A percentile compares a stretch with the other conserved stretches of the same genome.
Evolutionary conservation across 257 asterid species (phyloP).

Genomic region (Ophiorrhiza pumila): DNA sequence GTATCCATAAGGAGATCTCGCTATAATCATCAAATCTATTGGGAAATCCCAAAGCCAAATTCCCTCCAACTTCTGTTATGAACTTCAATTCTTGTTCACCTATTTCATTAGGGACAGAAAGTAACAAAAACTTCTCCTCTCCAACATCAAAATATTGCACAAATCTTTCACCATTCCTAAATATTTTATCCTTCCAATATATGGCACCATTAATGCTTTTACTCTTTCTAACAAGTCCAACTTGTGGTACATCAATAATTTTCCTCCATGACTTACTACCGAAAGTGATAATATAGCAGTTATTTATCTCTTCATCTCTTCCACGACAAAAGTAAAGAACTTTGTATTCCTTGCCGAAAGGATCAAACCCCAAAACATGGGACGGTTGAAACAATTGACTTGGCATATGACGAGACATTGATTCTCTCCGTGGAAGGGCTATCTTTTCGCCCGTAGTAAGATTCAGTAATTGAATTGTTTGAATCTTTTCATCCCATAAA

Average conservation of each 20-base stretch:
- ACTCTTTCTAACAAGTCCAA: too few species aligned
- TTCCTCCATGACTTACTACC: not conserved
- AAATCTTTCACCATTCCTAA: not conserved
- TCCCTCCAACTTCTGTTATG: not conserved
- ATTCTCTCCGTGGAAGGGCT: not conserved
- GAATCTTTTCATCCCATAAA: not conserved
- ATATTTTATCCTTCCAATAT: not conserved
- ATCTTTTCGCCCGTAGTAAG: not conserved
- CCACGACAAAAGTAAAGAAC: not conserved
- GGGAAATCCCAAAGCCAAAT: not conserved
- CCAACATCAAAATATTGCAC: not conserved
- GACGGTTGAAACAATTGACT: too few species aligned
- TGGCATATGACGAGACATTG: not conserved
- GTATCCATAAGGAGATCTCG: not conserved
- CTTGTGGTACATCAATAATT: not conserved
- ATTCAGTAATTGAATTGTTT: not conserved
- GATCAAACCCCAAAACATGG: not conserved
- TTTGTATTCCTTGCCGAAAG: not conserved
- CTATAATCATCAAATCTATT: not conserved
- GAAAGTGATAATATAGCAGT: not conserved
- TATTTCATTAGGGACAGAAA: not conserved
- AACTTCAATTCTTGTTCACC: not conserved
- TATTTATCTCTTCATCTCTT: not conserved
- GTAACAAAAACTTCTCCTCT: not conserved
- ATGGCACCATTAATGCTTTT: not conserved